phyloP scores from a whole-genome alignment of 768 basidiomycete species.

The Leccinum arenicola region DNA sequence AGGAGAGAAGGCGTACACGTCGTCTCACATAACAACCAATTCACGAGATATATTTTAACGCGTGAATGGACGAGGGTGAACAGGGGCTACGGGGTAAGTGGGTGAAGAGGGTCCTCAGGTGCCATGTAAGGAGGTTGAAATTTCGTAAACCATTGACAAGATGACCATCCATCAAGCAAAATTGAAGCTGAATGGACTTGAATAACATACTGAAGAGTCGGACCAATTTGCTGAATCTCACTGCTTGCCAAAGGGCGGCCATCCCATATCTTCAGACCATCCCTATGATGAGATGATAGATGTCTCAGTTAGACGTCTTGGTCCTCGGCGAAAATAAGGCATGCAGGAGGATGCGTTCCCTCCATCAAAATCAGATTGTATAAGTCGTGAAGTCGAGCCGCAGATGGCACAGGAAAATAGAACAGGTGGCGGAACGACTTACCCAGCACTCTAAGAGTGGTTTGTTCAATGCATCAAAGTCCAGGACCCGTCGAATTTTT shows the following conservation, averaged over 20 bases:
- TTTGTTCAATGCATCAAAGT: background rate
- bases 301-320: constrained; percentile 19
- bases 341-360: background rate
- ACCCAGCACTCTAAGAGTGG: background rate
- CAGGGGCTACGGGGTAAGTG: constrained; percentile 11
- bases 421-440: background rate
- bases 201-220: constrained; percentile 11
- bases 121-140: constrained; percentile 11
- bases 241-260: constrained; percentile 25
- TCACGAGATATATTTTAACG: background rate
- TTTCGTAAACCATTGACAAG: constrained; percentile 17
- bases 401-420: background rate
- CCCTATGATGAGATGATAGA: constrained; percentile 19
- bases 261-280: constrained; percentile 34
- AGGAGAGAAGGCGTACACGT: background rate
- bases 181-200: constrained; percentile 11
- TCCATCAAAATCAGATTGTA: background rate
- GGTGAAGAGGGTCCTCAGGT: constrained; percentile 12
- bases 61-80: background rate
- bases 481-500: background rate
- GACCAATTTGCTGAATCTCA: constrained; percentile 15
- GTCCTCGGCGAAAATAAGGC: background rate
- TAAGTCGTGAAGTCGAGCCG: background rate
- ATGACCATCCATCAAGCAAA: constrained; percentile 9
- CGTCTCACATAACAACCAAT: background rate